These are phyloP conservation scores for Fragaria iinumae DNA, from an alignment of 306 rosid genomes.

Conservation along the genomic window DNA sequence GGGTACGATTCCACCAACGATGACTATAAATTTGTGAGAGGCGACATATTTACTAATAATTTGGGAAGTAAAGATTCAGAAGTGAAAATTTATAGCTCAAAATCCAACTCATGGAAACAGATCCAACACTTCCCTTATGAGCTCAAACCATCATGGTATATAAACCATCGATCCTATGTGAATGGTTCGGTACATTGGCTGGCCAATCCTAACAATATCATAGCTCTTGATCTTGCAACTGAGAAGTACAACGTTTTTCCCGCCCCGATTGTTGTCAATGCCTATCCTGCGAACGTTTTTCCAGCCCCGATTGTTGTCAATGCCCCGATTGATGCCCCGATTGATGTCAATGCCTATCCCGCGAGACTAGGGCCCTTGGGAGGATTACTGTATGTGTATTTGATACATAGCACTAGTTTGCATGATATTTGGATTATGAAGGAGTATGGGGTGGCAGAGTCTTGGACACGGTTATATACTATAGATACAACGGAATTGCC, in stretches of 20 bases:
- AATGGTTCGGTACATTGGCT: neutral
- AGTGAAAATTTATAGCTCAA: neutral
- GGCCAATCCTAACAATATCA: neutral
- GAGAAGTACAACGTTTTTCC: neutral
- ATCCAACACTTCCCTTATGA: neutral
- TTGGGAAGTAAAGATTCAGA: neutral
- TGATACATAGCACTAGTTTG: too few relatives aligned
- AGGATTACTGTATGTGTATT: neutral
- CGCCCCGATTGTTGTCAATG: neutral
- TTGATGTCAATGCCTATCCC: too few relatives aligned
- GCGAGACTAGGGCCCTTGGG: neutral
- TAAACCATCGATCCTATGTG: neutral
- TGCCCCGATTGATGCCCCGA: too few relatives aligned
- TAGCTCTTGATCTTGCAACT: neutral
- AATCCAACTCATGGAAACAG: neutral
- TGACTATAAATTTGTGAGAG: slow-evolving; percentile 1
- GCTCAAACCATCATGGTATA: rapidly evolving
- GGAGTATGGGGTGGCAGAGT: neutral
- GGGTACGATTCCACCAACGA: neutral
- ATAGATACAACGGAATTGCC: neutral
- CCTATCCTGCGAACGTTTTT: too few relatives aligned
- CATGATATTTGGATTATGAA: neutral
- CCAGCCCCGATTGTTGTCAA: too few relatives aligned
- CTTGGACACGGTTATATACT: neutral
- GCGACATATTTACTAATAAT: too few relatives aligned